A percentile compares a stretch with the other conserved stretches of the same genome.
phyloP scores from a whole-genome alignment of 2,329 filamentous ascomycete species.

The Nemania diffusa region DNA sequence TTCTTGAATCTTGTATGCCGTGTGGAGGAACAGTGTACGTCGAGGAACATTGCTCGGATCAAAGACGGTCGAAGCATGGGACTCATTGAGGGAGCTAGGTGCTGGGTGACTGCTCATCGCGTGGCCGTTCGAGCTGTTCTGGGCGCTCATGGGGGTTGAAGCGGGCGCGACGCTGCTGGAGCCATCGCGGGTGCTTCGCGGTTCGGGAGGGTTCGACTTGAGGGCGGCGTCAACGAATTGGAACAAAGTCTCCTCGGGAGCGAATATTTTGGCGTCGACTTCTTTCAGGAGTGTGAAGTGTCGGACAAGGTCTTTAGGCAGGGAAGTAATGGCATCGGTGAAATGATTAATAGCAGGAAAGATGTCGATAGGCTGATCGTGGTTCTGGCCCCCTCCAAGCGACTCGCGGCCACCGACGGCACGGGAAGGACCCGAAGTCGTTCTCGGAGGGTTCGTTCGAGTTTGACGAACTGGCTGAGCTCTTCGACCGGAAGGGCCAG shows the following conservation, averaged over 20 bases:
- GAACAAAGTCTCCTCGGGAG: conserved; percentile 83
- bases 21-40: conserved; percentile 80
- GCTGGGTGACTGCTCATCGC: conserved; percentile 51
- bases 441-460: conserved; percentile 71
- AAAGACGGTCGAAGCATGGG: conserved; percentile 58
- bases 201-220: conserved; percentile 60
- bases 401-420: conserved; percentile 57
- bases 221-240: conserved; percentile 76
- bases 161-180: conserved; percentile 55
- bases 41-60: conserved; percentile 70
- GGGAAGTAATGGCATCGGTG: conserved; percentile 88
- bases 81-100: conserved; percentile 56
- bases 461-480: conserved; percentile 73
- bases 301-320: conserved; percentile 93
- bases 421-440: conserved; percentile 60
- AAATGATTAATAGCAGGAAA: conserved; percentile 78
- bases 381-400: conserved; percentile 55
- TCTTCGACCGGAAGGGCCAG: conserved; percentile 62
- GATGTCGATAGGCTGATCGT: conserved; percentile 72
- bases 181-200: conserved; percentile 57
- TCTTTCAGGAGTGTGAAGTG: conserved; percentile 97
- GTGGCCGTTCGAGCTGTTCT: conserved; percentile 59
- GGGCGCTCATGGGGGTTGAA: conserved; percentile 61
- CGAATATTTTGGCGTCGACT: conserved; percentile 95
- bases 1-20: conserved; percentile 80